Evolutionary conservation across 805 yeast genomes (phyloP).

Genomic region (Vanderwaltozyma yarrowii): DNA sequence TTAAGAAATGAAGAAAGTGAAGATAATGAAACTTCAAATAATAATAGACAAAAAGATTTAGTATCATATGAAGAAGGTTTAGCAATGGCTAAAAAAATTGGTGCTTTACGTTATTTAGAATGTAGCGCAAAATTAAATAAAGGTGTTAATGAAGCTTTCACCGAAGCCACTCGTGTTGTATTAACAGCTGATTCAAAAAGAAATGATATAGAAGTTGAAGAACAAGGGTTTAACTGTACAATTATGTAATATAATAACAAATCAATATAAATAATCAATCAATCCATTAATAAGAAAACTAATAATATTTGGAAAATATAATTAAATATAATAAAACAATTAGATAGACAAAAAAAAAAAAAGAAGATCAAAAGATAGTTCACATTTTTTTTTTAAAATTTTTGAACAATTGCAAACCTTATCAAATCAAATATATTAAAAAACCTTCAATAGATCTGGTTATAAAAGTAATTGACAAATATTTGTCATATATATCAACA

Average conservation of each 20-base stretch:
- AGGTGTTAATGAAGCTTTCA: conserved; percentile 98
- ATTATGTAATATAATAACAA: conserved; percentile 28
- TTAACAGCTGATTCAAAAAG: conserved; percentile 82
- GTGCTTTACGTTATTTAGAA: conserved; percentile 89
- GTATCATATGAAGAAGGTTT: conserved; percentile 91
- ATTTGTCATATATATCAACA: no score
- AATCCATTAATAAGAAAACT: neutral
- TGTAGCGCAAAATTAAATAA: conserved; percentile 94
- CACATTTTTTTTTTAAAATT: no score
- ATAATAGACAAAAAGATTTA: conserved; percentile 36
- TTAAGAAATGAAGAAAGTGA: conserved; percentile 61
- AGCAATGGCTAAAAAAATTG: conserved; percentile 82
- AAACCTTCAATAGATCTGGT: no score
- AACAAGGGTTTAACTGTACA: conserved; percentile 28
- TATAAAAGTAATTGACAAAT: no score
- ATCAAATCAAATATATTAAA: no score
- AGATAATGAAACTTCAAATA: conserved; percentile 19
- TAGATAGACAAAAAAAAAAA: no score
- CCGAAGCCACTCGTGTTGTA: conserved; percentile 97
- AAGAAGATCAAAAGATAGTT: no score
- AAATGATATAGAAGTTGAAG: conserved; percentile 37
- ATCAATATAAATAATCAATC: neutral
- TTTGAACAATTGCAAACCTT: no score
- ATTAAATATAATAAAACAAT: neutral
- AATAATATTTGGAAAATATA: neutral